Conservation (phyloP, 768 basidiomycete genomes). For the Cystofilobasidium capitatum region DNA sequence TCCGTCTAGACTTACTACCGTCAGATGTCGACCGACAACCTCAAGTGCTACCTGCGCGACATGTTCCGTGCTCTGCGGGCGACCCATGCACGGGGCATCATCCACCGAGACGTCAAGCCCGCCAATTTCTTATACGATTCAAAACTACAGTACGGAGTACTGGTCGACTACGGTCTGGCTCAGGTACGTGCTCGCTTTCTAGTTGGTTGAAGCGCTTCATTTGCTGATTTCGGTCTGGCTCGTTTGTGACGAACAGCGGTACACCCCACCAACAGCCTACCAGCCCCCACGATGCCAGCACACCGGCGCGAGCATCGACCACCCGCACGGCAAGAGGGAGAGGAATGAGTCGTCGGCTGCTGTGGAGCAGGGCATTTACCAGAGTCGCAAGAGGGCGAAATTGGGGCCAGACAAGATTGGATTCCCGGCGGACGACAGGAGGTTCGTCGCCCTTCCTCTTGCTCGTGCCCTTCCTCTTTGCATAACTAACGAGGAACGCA, state of each 20-base stretch:
- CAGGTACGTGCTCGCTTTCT: constrained; percentile 51
- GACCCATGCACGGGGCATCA: constrained; percentile 72
- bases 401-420: constrained; percentile 36
- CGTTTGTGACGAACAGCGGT: constrained; percentile 30
- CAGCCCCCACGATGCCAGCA: constrained; percentile 55
- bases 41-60: constrained; percentile 80
- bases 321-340: constrained; percentile 59
- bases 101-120: constrained; percentile 95
- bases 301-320: constrained; percentile 50
- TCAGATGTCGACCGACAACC: constrained; percentile 58
- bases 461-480: neutral
- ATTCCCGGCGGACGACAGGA: constrained; percentile 36
- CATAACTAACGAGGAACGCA: neutral
- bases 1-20: constrained; percentile 57
- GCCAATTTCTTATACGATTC: constrained; percentile 95
- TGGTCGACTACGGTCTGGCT: constrained; percentile 93
- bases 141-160: constrained; percentile 64
- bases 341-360: constrained; percentile 44
- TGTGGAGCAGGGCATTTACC: constrained; percentile 39
- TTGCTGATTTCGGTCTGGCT: neutral
- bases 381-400: constrained; percentile 35
- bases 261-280: constrained; percentile 32
- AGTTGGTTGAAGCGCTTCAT: neutral
- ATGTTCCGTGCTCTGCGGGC: constrained; percentile 83
- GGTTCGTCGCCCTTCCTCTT: constrained; percentile 22